Conservation (phyloP, 192 early-diverging fungal genomes). For the Chytriomyces sp. region DNA sequence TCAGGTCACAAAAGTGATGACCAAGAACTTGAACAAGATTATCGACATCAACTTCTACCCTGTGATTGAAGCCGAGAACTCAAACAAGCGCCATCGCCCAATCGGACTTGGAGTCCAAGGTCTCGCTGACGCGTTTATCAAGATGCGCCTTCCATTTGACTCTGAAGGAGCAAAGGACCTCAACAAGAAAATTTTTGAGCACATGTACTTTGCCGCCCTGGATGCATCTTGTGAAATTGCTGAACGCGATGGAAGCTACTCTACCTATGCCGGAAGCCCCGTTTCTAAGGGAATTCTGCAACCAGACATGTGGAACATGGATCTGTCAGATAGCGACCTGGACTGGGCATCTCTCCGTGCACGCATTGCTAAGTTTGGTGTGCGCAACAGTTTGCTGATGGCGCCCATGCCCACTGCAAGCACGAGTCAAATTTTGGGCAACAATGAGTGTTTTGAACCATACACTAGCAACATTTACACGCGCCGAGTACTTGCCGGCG, state of each 20-base stretch:
- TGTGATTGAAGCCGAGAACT: slow-evolving; percentile 80
- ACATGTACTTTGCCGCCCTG: slow-evolving; percentile 93
- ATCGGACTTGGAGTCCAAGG: slow-evolving; percentile 98
- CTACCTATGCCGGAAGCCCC: slow-evolving; percentile 88
- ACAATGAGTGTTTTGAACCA: slow-evolving; percentile 95
- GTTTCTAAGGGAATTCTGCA: slow-evolving; percentile 88
- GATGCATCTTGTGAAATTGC: slow-evolving; percentile 93
- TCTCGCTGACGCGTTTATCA: slow-evolving; percentile 94
- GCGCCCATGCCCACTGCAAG: slow-evolving; percentile 99
- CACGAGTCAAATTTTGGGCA: slow-evolving; percentile 95
- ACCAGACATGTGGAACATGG: slow-evolving; percentile 91
- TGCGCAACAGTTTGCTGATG: slow-evolving; percentile 91
- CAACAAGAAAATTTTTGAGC: slow-evolving; percentile 92
- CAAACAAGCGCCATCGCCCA: slow-evolving; percentile 96
- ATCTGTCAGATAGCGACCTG: slow-evolving; percentile 66
- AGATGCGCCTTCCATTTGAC: slow-evolving; percentile 94
- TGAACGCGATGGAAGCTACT: slow-evolving; percentile 76
- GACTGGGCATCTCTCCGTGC: slow-evolving; percentile 87
- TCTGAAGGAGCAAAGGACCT: slow-evolving; percentile 79
- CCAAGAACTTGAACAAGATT: slow-evolving; percentile 93
- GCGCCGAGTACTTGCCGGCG: slow-evolving; percentile 91
- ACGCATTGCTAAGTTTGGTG: slow-evolving; percentile 79
- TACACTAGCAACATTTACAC: slow-evolving; percentile 92
- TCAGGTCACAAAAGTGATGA: slow-evolving; percentile 83
- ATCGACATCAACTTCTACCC: slow-evolving; percentile 98